Conservation (phyloP, 1,284 basidiomycete species). For the Apiotrichum sp. region DNA sequence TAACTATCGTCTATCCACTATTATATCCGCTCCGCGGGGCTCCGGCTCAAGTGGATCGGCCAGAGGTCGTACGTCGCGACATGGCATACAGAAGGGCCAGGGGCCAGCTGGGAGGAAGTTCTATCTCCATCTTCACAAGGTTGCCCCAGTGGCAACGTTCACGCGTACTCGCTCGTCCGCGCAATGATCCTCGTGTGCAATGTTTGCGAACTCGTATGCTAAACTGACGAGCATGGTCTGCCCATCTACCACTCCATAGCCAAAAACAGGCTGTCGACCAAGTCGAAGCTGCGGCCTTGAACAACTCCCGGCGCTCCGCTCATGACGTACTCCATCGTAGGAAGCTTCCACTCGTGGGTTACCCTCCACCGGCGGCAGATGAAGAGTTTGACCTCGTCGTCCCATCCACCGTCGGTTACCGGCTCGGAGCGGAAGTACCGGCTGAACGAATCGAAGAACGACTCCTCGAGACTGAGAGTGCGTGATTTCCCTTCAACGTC, state of each 20-base stretch:
- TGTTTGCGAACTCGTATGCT: too few species aligned
- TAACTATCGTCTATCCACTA: too few species aligned
- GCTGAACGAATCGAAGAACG: conserved; percentile 41
- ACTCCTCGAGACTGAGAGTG: conserved; percentile 39
- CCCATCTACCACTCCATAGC: conserved; percentile 30
- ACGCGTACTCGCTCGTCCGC: too few species aligned
- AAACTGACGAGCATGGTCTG: too few species aligned
- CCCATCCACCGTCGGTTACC: conserved; percentile 23
- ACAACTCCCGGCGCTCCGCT: conserved; percentile 32
- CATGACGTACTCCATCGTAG: conserved; percentile 32
- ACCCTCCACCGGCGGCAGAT: conserved; percentile 38
- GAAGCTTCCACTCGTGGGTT: conserved; percentile 33
- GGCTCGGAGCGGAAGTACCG: conserved; percentile 36
- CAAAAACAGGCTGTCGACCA: conserved; percentile 36
- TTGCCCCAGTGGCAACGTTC: too few species aligned
- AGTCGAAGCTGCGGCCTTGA: conserved; percentile 28
- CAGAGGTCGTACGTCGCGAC: too few species aligned
- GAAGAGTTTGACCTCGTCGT: conserved; percentile 36
- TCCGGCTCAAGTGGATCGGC: too few species aligned
- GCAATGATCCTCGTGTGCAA: too few species aligned
- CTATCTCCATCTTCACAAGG: too few species aligned
- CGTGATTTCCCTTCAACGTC: conserved; percentile 34
- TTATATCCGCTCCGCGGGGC: too few species aligned
- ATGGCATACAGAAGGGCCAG: too few species aligned
- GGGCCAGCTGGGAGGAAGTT: too few species aligned